Evolutionary conservation across 768 basidiomycete species (phyloP), one percentile per base, ranked within the genome.

Genomic region (Chlorophyllum brunneum): DNA sequence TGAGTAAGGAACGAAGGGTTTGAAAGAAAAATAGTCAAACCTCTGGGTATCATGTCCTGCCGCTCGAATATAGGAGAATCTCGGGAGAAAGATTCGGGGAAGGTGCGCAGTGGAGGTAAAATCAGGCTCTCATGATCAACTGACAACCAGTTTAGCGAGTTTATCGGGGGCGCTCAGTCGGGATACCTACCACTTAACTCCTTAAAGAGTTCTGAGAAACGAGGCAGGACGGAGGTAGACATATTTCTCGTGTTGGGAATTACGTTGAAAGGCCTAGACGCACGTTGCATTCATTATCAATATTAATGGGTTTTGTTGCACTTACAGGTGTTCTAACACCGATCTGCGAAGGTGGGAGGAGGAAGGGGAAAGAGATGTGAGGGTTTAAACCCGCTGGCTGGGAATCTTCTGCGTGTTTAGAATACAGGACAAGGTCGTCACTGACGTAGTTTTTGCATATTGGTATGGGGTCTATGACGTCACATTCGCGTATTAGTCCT

Each of bases 101-200:
- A 56, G 13, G 22, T 52, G 15, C 49, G 55, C 18, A 56, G 51
- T 16, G 55, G 50, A 24, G 55, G 45, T 5, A 56, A 45, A 22
- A 29, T 46, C 20, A 56, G 20, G 18, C 29, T 37, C 8, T 53
- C 51, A 20, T 45, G 34, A 10, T 38, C 44, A 2, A 39, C 44
- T 53, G 39, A 5, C 2, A 23, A 43, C 41, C 10, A 31, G 18
- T 29, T 45, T 3, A 45, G n/a, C 30, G n/a, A 20, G 18, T 26
- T 7, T 18, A 29, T 42, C 41, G 7, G 11, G 15, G 10, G 2
- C 13, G 8, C 24, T 18, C 8, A 23, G 4, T 22, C 23, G 18
- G 36, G 15, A 10, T 23, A 53, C 51, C 22, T 39, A 39, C 51
- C 10, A 38, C 13, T 9, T 26, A 39, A 13, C 13, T 53, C 51